phyloP scores from a whole-genome alignment of 352 stramenopile genomes.

The Phytopythium vexans region DNA sequence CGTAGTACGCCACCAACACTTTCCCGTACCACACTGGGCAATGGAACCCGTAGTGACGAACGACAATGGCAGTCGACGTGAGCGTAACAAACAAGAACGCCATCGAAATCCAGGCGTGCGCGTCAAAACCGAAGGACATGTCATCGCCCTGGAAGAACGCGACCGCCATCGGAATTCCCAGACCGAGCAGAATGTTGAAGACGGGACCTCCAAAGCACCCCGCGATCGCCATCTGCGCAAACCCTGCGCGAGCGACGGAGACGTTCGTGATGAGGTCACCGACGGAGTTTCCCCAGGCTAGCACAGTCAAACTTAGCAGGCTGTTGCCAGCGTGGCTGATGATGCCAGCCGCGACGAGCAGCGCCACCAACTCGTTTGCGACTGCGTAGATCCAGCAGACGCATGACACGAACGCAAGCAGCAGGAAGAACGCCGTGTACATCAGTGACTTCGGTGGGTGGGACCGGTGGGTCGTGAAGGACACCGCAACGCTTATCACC shows the following conservation, averaged over 20 bases:
- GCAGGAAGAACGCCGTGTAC: slow-evolving; percentile 53
- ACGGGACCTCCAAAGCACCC: slow-evolving; percentile 81
- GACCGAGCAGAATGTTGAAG: slow-evolving; percentile 79
- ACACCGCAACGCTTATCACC: slow-evolving; percentile 60
- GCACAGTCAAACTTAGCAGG: slow-evolving; percentile 71
- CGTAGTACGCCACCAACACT: slow-evolving; percentile 64
- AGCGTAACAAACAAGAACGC: slow-evolving; percentile 64
- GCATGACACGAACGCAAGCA: slow-evolving; percentile 75
- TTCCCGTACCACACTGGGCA: slow-evolving; percentile 75
- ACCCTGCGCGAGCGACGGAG: slow-evolving; percentile 73
- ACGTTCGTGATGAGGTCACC: slow-evolving; percentile 84
- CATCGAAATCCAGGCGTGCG: slow-evolving; percentile 73
- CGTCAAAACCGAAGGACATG: slow-evolving; percentile 49
- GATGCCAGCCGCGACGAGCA: slow-evolving; percentile 70
- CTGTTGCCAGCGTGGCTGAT: slow-evolving; percentile 79
- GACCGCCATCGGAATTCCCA: slow-evolving; percentile 70
- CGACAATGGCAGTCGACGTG: slow-evolving; percentile 45
- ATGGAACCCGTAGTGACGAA: slow-evolving; percentile 43
- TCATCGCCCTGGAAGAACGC: slow-evolving; percentile 44
- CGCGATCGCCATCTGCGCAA: slow-evolving; percentile 83
- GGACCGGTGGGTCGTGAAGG: slow-evolving; percentile 62
- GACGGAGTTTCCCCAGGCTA: slow-evolving; percentile 84
- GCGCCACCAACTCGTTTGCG: slow-evolving; percentile 80
- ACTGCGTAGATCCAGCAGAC: slow-evolving; percentile 92
- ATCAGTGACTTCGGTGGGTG: slow-evolving; percentile 44